Base-by-base conservation (phyloP, 2,329 filamentous ascomycete genomes). In the Penicillium sp. region DNA sequence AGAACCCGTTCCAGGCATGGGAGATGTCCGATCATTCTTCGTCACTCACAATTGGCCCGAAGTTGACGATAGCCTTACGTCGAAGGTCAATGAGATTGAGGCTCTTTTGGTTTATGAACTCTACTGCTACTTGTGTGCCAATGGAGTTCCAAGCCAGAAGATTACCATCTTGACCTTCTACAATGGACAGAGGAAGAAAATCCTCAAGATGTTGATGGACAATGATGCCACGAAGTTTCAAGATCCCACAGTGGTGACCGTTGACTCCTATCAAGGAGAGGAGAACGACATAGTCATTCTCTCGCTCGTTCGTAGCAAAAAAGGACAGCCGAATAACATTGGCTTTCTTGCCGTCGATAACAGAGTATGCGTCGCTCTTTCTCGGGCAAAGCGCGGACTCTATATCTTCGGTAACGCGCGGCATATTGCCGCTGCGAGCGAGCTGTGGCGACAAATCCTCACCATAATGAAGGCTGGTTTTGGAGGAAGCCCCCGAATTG, bases 91-190 rank as follows among this genome's bases (percentile, higher is more conserved):
- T 70, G 74, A 80, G 0, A 76, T 82, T 2, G 93, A 97, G 72
- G 91, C 91, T 0, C 80, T 86, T 1, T 94, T 97, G 89, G 82
- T 97, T 33, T 85, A 88, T 0, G 83, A 83, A 0, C 91, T 96
- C 66, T 88, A 89, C 65, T 80, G 86, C 28, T 91, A 97, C 70
- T 85, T 97, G 0, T 74, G 89, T 0, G 79, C 87, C 61, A 94
- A 93, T 64, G 89, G 89, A 0, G 78, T 89, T 0, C 68, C 79
- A 0, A 73, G 84, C 0, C 73, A 78, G 0, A 82, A 89, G 6
- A 93, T 97, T 59, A 96, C 92, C 0, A 81, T 97, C 3, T 77
- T 97, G 54, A 94, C 92, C 0, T 97, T 95, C 72, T 97, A 97
- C 80, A 92, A 91, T 47, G 93, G 91, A 0, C 93, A 97, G 72